Conservation (phyloP, 768 basidiomycete species). For the Amanita pseudoporphyria region DNA sequence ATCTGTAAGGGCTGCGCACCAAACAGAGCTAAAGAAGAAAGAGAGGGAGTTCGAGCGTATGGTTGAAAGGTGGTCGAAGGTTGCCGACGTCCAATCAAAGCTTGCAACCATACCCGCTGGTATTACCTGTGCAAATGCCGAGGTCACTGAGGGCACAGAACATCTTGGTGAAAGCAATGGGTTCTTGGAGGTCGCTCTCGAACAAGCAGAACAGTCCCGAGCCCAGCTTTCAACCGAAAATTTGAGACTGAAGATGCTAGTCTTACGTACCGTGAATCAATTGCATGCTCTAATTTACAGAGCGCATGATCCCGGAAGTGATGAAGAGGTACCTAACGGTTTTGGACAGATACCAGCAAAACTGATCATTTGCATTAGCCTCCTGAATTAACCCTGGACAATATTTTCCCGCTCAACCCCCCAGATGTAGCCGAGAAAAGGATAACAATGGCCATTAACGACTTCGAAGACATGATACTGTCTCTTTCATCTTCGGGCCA, state of each 20-base stretch:
- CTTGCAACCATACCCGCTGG: slow-evolving; percentile 40
- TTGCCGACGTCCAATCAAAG: slow-evolving; percentile 61
- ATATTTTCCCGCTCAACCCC: slow-evolving; percentile 6
- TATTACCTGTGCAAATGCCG: slow-evolving; percentile 43
- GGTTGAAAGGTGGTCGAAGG: slow-evolving; percentile 63
- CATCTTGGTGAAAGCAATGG: slow-evolving; percentile 33
- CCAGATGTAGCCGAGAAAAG: slow-evolving; percentile 4
- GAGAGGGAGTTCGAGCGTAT: slow-evolving; percentile 75
- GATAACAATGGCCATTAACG: neutral
- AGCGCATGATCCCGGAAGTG: slow-evolving; percentile 1
- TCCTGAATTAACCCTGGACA: neutral
- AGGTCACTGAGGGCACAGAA: slow-evolving; percentile 34
- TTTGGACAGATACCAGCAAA: neutral
- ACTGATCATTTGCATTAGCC: neutral
- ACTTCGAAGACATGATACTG: slow-evolving; percentile 1
- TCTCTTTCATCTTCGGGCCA: neutral
- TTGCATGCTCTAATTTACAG: slow-evolving; percentile 42
- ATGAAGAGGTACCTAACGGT: slow-evolving; percentile 12
- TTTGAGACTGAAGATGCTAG: slow-evolving; percentile 43
- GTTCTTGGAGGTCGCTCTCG: slow-evolving; percentile 42
- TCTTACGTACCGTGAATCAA: slow-evolving; percentile 58
- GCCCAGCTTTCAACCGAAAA: slow-evolving; percentile 58
- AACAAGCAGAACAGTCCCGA: slow-evolving; percentile 63
- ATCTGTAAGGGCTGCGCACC: slow-evolving; percentile 56
- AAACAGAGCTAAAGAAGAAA: slow-evolving; percentile 67